These are phyloP conservation scores for Psilocybe tampanensis DNA, from an alignment of 768 basidiomycete species.

Conservation along the genomic window DNA sequence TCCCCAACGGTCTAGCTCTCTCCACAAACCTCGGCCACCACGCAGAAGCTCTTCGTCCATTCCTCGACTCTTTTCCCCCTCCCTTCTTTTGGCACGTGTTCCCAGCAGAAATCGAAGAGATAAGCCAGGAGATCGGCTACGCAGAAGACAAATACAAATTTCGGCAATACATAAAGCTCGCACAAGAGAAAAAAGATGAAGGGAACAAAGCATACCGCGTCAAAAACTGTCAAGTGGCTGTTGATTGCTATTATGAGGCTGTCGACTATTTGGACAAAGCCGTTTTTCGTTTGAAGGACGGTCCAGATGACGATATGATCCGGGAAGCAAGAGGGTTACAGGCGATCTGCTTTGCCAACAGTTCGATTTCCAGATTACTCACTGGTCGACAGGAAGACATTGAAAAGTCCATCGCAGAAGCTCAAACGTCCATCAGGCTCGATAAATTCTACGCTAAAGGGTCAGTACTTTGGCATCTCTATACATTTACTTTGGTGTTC, in stretches of 20 bases:
- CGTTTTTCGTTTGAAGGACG: not conserved
- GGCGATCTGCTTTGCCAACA: constrained; percentile 1
- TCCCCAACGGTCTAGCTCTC: constrained; percentile 14
- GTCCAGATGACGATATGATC: not conserved
- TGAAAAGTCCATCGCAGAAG: not conserved
- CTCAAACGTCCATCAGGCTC: not conserved
- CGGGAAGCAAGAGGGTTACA: not conserved
- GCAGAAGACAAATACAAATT: constrained; percentile 6
- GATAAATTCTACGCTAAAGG: constrained; percentile 3
- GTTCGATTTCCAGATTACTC: constrained; percentile 5
- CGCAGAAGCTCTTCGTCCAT: constrained; percentile 11
- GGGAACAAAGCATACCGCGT: constrained; percentile 2
- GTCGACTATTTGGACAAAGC: constrained; percentile 3
- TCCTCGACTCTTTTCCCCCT: constrained; percentile 17
- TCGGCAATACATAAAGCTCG: not conserved
- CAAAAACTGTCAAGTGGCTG: not conserved
- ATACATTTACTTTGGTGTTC: not conserved
- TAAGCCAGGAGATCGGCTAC: constrained; percentile 3
- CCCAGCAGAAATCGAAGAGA: constrained; percentile 6
- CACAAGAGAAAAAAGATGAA: not conserved
- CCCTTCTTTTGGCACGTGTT: constrained; percentile 15
- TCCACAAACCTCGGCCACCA: constrained; percentile 15
- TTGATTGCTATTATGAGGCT: constrained; percentile 1
- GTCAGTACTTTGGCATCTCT: constrained; percentile 2
- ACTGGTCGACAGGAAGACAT: not conserved